phyloP scores from a whole-genome alignment of 2,329 filamentous ascomycete genomes.

The Sclerotinia glacialis region DNA sequence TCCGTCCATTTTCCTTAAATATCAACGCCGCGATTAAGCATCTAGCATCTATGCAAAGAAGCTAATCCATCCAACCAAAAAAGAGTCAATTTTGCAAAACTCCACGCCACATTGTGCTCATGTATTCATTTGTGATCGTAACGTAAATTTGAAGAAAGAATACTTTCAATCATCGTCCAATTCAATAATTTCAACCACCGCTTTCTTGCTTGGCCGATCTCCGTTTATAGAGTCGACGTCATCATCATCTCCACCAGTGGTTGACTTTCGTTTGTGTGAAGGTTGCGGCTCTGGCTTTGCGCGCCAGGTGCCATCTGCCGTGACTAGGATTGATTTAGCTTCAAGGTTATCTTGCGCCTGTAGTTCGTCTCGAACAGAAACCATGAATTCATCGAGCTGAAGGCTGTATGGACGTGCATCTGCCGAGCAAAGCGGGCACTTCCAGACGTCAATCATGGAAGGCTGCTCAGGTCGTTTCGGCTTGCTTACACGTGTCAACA shows the following conservation, averaged over 20 bases:
- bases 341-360: conserved; percentile 47
- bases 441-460: conserved; percentile 69
- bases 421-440: conserved; percentile 75
- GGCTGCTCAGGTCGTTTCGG: conserved; percentile 51
- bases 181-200: conserved; percentile 32
- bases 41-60: conserved; percentile 13
- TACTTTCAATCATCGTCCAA: conserved; percentile 34
- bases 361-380: conserved; percentile 57
- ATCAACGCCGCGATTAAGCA: not conserved
- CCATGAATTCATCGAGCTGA: conserved; percentile 70
- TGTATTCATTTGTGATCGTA: not conserved
- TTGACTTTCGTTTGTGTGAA: conserved; percentile 21
- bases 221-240: conserved; percentile 23
- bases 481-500: conserved; percentile 57
- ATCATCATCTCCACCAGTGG: not conserved
- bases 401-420: conserved; percentile 75
- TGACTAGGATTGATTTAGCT: conserved; percentile 60
- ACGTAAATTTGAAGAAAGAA: not conserved
- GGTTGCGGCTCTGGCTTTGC: conserved; percentile 44
- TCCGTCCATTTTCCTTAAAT: not conserved
- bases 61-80: conserved; percentile 4
- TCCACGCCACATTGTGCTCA: not conserved
- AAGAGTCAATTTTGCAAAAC: conserved; percentile 5
- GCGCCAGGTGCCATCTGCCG: conserved; percentile 64
- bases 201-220: conserved; percentile 17